Evolutionary conservation across 179 eudicot species (phyloP).

Genomic region (Sideroxylon spinosum): DNA sequence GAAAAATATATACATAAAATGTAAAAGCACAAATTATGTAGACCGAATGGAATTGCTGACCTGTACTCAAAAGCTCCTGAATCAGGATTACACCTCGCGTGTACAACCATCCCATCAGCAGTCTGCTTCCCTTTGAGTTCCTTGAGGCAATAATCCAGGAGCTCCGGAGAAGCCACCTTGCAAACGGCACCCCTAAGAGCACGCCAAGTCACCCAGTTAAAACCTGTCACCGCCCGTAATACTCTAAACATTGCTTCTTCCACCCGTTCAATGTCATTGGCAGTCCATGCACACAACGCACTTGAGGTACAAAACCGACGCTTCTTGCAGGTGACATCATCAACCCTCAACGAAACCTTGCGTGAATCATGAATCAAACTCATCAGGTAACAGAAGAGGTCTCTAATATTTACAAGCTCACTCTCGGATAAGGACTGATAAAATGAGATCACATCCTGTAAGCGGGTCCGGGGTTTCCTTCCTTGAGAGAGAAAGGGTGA

Average conservation of each 20-base stretch:
- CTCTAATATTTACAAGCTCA: constrained; percentile 66
- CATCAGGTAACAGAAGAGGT: constrained; percentile 61
- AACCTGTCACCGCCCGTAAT: constrained; percentile 61
- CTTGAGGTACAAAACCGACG: constrained; percentile 34
- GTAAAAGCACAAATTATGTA: neutral
- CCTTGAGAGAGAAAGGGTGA: constrained; percentile 58
- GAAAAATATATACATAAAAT: neutral
- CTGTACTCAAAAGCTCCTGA: constrained; percentile 76
- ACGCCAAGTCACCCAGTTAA: constrained; percentile 88
- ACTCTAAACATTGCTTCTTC: constrained; percentile 82
- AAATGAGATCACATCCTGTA: constrained; percentile 69
- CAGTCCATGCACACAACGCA: constrained; percentile 59
- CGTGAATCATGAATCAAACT: constrained; percentile 49
- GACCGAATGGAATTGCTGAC: constrained; percentile 27
- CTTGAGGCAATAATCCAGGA: constrained; percentile 83
- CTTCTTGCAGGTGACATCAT: constrained; percentile 43
- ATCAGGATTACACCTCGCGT: constrained; percentile 53
- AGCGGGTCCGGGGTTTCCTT: constrained; percentile 63
- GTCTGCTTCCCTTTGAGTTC: constrained; percentile 63
- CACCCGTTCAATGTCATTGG: constrained; percentile 46
- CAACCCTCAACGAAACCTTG: constrained; percentile 24
- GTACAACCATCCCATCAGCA: constrained; percentile 56
- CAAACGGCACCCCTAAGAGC: constrained; percentile 87
- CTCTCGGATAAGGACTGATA: constrained; percentile 73
- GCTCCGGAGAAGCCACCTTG: constrained; percentile 69